Evolutionary conservation across 345 rosid genomes (phyloP).

Genomic region (Populus davidiana): DNA sequence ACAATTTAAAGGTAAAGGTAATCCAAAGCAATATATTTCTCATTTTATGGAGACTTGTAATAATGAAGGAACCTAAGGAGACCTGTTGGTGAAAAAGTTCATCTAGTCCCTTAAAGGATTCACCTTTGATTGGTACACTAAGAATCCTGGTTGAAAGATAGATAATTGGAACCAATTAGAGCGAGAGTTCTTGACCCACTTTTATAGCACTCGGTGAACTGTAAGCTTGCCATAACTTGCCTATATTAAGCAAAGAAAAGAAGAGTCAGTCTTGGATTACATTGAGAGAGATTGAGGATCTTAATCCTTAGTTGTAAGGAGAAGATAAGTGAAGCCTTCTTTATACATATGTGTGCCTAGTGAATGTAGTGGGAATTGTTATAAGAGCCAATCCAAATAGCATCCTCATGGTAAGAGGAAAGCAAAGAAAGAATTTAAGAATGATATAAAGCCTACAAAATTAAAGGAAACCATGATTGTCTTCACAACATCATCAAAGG

Average conservation of each 20-base stretch:
- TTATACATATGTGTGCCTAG: neutral
- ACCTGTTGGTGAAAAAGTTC: neutral
- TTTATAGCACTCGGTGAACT: neutral
- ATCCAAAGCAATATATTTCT: too few relatives aligned
- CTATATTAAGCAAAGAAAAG: neutral
- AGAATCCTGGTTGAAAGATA: neutral
- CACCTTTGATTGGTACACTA: neutral
- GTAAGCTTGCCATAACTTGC: neutral
- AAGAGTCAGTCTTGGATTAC: neutral
- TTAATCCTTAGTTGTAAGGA: neutral
- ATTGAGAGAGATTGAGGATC: neutral
- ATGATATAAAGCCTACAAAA: too few relatives aligned
- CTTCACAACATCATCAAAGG: neutral
- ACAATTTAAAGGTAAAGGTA: too few relatives aligned
- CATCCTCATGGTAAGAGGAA: neutral
- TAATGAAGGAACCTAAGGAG: neutral
- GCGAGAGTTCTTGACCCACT: neutral
- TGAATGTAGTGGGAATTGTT: neutral
- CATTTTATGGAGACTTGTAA: too few relatives aligned
- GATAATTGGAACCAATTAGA: too few relatives aligned
- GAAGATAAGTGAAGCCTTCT: too few relatives aligned
- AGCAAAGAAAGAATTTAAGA: neutral
- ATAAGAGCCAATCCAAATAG: neutral
- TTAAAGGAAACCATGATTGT: neutral
- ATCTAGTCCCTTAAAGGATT: accelerated